These are phyloP conservation scores for Euphorbia schlechtendalii DNA, from an alignment of 441 rosid species.

Conservation along the genomic window DNA sequence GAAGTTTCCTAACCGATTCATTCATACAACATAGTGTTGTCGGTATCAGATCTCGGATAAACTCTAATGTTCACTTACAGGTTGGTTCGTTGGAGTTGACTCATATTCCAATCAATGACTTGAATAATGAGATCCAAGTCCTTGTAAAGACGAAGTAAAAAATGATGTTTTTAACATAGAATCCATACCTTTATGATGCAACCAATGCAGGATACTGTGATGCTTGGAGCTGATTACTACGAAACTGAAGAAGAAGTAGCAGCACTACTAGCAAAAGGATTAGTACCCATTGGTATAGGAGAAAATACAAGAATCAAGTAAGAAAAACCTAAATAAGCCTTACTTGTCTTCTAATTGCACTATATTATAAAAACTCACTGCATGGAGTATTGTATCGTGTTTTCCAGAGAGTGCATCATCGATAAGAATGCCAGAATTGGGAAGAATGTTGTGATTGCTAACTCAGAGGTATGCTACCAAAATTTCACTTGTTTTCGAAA, in stretches of 20 bases:
- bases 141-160: too few relatives aligned
- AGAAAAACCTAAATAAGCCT: slow-evolving; percentile 1
- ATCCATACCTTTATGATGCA: not conserved
- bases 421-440: slow-evolving; percentile 95
- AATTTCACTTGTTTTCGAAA: not conserved
- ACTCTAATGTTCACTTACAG: slow-evolving; percentile 66
- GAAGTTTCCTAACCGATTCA: slow-evolving; percentile 67
- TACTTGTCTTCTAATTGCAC: not conserved
- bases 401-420: slow-evolving; percentile 78
- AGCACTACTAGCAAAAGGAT: too few relatives aligned
- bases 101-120: too few relatives aligned
- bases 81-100: slow-evolving; percentile 25
- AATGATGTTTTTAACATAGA: too few relatives aligned
- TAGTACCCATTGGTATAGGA: slow-evolving; percentile 75
- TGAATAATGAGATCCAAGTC: too few relatives aligned
- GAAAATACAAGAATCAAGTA: slow-evolving; percentile 82
- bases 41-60: slow-evolving; percentile 78
- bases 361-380: too few relatives aligned
- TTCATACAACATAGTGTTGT: slow-evolving; percentile 75
- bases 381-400: not conserved
- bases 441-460: slow-evolving; percentile 79
- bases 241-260: slow-evolving; percentile 75
- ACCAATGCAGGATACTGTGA: slow-evolving; percentile 65
- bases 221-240: slow-evolving; percentile 90
- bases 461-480: slow-evolving; percentile 57